Conservation (phyloP, 495 filamentous ascomycete species). For the Barbatosphaeria neglecta region DNA sequence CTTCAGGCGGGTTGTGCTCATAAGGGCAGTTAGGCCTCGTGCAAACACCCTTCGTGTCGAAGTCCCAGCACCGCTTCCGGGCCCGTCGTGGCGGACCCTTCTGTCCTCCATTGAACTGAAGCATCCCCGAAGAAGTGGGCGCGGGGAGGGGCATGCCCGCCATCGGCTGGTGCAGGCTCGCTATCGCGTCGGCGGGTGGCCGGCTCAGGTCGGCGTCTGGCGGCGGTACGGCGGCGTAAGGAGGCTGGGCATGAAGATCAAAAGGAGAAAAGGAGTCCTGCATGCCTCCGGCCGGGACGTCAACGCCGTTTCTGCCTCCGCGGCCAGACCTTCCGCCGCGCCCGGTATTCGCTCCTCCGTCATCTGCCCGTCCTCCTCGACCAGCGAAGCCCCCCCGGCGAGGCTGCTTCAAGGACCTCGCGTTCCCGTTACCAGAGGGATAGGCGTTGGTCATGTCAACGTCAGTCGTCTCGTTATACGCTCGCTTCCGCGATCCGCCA, state of each 20-base stretch:
- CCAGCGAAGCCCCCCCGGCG: slow-evolving; percentile 50
- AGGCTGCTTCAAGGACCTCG: slow-evolving; percentile 59
- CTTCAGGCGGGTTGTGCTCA: slow-evolving; percentile 51
- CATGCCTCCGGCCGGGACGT: slow-evolving; percentile 3
- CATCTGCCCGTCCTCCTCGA: slow-evolving; percentile 35
- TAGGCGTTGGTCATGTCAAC: slow-evolving; percentile 20
- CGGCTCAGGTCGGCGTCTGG: background rate
- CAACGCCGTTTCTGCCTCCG: too few relatives aligned
- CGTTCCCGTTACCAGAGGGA: slow-evolving; percentile 17
- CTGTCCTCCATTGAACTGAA: background rate
- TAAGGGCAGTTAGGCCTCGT: slow-evolving; percentile 67
- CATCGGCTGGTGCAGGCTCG: slow-evolving; percentile 1
- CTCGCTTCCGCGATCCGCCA: slow-evolving; percentile 16
- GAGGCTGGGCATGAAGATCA: too few relatives aligned
- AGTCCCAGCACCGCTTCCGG: slow-evolving; percentile 64
- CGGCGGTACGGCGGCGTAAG: background rate
- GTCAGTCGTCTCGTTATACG: slow-evolving; percentile 19
- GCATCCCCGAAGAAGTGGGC: background rate
- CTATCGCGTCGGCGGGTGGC: background rate
- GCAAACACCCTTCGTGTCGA: slow-evolving; percentile 81
- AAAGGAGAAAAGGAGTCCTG: background rate
- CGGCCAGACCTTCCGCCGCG: too few relatives aligned
- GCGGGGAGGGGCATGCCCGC: background rate
- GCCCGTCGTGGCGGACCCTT: slow-evolving; percentile 12
- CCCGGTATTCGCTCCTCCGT: slow-evolving; percentile 6